A percentile compares a stretch with the other conserved stretches of the same genome.
Evolutionary conservation across 805 yeast species (phyloP).

Genomic region (Lachancea cidri): DNA sequence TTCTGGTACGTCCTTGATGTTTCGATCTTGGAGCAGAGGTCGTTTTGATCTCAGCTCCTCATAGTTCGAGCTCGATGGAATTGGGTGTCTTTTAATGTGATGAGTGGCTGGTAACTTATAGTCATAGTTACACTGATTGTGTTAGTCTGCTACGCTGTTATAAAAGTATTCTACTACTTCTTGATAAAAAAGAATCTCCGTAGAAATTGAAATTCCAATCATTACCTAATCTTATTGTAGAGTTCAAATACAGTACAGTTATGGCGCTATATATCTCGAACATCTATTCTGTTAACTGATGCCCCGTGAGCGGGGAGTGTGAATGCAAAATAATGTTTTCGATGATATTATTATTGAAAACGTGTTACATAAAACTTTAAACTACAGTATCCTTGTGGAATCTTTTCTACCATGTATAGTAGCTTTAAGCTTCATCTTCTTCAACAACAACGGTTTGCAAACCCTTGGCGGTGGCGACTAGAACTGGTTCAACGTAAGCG

Average conservation of each 20-base stretch:
- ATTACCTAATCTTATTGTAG: no score
- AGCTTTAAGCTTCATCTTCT: slow-evolving; percentile 54
- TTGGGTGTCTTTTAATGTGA: slow-evolving; percentile 49
- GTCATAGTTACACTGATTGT: slow-evolving; percentile 83
- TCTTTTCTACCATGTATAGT: slow-evolving; percentile 17
- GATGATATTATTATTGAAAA: slow-evolving; percentile 10
- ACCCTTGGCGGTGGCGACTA: slow-evolving; percentile 94
- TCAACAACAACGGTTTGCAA: slow-evolving; percentile 96
- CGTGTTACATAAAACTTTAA: slow-evolving; percentile 9
- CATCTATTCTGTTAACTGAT: background rate
- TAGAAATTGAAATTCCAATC: no score
- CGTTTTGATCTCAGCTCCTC: slow-evolving; percentile 21
- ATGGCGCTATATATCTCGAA: background rate
- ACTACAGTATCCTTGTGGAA: slow-evolving; percentile 8
- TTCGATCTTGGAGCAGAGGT: slow-evolving; percentile 6
- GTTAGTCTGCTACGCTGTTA: background rate
- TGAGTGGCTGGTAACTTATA: slow-evolving; percentile 47
- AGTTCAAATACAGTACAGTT: no score
- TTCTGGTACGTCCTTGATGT: slow-evolving; percentile 3
- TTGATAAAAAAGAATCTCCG: no score
- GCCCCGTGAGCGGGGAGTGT: background rate
- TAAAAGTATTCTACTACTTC: no score
- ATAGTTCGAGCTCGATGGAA: slow-evolving; percentile 7
- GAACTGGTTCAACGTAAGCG: slow-evolving; percentile 96
- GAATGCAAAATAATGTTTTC: background rate